phyloP scores from a whole-genome alignment of 805 yeast species.

The Hanseniaspora hatyaiensis region DNA sequence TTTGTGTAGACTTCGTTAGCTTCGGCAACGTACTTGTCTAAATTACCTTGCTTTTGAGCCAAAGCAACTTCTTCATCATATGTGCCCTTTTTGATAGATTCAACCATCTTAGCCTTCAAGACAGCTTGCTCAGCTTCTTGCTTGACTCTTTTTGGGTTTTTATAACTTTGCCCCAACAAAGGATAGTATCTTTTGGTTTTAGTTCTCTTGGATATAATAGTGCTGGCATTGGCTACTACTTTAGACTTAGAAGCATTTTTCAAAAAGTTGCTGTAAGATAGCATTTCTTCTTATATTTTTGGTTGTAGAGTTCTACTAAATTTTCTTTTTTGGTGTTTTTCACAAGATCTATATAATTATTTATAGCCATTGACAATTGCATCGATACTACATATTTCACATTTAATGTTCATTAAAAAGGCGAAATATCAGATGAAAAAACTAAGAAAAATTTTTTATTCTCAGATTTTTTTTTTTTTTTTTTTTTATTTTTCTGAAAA shows the following conservation, averaged over 20 bases:
- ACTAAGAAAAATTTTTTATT: not conserved
- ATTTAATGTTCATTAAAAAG: too few species aligned
- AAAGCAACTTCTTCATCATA: constrained; percentile 8
- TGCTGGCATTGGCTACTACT: not conserved
- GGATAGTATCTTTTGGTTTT: constrained; percentile 7
- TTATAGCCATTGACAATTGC: too few species aligned
- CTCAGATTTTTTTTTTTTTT: not conserved
- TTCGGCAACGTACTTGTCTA: not conserved
- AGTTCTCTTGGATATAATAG: constrained; percentile 1
- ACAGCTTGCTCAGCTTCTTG: constrained; percentile 5
- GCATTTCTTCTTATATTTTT: not conserved
- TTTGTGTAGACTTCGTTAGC: not conserved
- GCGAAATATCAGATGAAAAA: not conserved
- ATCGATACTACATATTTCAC: too few species aligned
- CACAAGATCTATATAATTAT: not conserved
- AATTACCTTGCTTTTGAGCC: not conserved
- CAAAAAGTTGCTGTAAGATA: not conserved
- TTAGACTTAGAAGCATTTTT: not conserved
- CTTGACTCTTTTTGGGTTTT: constrained; percentile 9
- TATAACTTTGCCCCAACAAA: constrained; percentile 11
- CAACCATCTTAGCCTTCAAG: constrained; percentile 9
- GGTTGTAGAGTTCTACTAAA: not conserved
- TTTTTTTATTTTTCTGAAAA: not conserved
- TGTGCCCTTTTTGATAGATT: constrained; percentile 14
- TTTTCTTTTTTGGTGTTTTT: too few species aligned